These are phyloP conservation scores for Salicornia ramosissima DNA, from an alignment of 148 eudicot genomes.

Conservation along the genomic window DNA sequence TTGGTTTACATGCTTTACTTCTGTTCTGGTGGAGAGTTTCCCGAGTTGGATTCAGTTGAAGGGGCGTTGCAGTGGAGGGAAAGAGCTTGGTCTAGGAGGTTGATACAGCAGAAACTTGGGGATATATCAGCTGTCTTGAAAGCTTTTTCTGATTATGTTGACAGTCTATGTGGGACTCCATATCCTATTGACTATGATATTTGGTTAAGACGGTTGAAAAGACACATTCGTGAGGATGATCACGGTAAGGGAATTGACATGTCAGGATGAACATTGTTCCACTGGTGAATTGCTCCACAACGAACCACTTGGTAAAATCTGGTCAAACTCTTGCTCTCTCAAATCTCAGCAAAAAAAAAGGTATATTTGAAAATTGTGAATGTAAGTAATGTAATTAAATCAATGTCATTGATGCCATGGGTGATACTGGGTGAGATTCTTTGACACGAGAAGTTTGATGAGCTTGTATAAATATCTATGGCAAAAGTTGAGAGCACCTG, in stretches of 20 bases:
- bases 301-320: background rate
- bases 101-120: constrained; percentile 89
- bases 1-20: constrained; percentile 87
- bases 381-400: constrained; percentile 11
- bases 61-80: constrained; percentile 94
- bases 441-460: background rate
- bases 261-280: constrained; percentile 31
- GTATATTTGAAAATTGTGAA: background rate
- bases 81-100: constrained; percentile 76
- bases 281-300: background rate
- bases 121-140: constrained; percentile 88
- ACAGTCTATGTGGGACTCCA: constrained; percentile 91
- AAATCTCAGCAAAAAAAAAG: background rate
- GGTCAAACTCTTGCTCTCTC: background rate
- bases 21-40: constrained; percentile 63
- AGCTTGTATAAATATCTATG: background rate
- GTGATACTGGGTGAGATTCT: constrained; percentile 3
- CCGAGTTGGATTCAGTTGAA: constrained; percentile 84
- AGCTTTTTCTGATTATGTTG: constrained; percentile 97
- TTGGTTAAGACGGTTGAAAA: constrained; percentile 77
- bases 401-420: background rate
- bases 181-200: constrained; percentile 75
- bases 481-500: background rate
- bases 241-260: constrained; percentile 63
- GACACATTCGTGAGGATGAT: constrained; percentile 60